Evolutionary conservation across 1,139 yeast species (phyloP), one percentile per base, ranked within the genome.

Genomic region (Kurtzmaniella quercitrusa): DNA sequence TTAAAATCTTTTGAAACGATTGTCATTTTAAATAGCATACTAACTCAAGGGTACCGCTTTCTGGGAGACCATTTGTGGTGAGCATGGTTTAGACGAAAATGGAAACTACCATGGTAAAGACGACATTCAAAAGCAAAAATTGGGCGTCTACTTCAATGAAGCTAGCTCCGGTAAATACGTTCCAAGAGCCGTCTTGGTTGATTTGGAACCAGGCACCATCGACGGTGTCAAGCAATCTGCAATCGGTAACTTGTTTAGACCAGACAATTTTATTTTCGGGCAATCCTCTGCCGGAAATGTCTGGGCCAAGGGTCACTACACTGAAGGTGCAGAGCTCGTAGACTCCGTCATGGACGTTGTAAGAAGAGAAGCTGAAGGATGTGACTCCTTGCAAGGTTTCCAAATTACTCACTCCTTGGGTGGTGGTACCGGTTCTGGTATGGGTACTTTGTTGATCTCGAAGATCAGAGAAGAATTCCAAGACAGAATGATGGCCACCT

Each of bases 51-150:
- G 97, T 69, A 95, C 96, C 54, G 96, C 96, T 46, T 88, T 88
- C 63, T 88, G 97, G 97, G 95, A 91, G 72, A 88, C 97, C 43
- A 93, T 93, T 60, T 85, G 95, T 72, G 94, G 88, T 51, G 98
- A 93, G 69, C 98, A 93, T 61, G 97, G 97, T 38, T 79, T 93
- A 59, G 97, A 88, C 61, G 76, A 77, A 56, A 76, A 82, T 51
- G 98, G 98, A 50, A 80, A 74, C 63, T 84, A 81, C 62, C 82
- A 80, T 45, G 89, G 91, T 15, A 66, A 67, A 23, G 78, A 81
- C 47, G 88, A 82, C 46, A 68, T 84, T 53, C 89, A 84, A 67
- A 83, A 67, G 54, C 62, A 80, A 32, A 78, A 79, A 57, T 66
- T 72, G 47, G 70, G 71, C 48, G 78, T 73, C 44, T 73, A 73